phyloP scores from a whole-genome alignment of 2,329 filamentous ascomycete genomes.

The Sporothrix brasiliensis region DNA sequence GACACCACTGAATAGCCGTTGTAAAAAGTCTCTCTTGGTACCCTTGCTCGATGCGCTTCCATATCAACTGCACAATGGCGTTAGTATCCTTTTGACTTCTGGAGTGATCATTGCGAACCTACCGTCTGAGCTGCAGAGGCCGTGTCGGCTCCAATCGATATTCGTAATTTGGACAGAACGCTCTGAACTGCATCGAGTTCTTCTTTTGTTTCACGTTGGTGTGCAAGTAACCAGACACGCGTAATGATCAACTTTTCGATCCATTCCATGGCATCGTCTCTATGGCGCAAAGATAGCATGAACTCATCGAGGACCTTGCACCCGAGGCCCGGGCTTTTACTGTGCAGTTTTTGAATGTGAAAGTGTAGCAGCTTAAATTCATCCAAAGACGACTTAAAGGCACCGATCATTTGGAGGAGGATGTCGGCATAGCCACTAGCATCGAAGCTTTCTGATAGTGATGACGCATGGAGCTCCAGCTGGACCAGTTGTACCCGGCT shows the following conservation, averaged over 20 bases:
- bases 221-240: constrained; percentile 66
- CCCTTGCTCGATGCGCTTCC: constrained; percentile 72
- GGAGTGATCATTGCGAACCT: constrained; percentile 37
- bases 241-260: constrained; percentile 70
- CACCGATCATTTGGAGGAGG: constrained; percentile 63
- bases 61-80: constrained; percentile 63
- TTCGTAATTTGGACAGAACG: constrained; percentile 51
- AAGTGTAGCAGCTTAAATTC: constrained; percentile 69
- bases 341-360: constrained; percentile 67
- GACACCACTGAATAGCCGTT: constrained; percentile 70
- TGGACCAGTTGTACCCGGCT: constrained; percentile 68
- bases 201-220: constrained; percentile 46
- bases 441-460: constrained; percentile 53
- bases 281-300: constrained; percentile 53
- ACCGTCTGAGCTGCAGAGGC: constrained; percentile 70
- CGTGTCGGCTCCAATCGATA: constrained; percentile 59
- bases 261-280: constrained; percentile 55
- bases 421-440: constrained; percentile 54
- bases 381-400: constrained; percentile 54
- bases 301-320: constrained; percentile 64
- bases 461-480: constrained; percentile 64
- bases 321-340: constrained; percentile 54
- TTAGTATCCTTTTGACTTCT: neutral
- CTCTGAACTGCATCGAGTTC: constrained; percentile 38
- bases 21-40: constrained; percentile 57